Evolutionary conservation across 257 asterid species (phyloP).

Genomic region (Solanum sparsipilum): DNA sequence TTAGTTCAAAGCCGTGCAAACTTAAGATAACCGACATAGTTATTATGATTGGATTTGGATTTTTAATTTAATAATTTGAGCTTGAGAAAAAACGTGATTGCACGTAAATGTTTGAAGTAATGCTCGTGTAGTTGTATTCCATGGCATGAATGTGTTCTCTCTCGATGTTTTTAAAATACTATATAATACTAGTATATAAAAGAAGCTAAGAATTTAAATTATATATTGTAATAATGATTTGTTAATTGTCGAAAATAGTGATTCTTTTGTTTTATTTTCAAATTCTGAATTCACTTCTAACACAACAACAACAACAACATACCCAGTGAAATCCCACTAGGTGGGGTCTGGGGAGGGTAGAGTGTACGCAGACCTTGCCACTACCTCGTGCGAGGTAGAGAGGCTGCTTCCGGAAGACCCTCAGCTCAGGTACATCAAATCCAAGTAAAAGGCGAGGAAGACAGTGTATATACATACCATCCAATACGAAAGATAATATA

Average conservation of each 20-base stretch:
- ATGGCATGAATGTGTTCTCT: background rate
- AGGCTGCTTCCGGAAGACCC: too few relatives aligned
- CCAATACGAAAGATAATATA: too few relatives aligned
- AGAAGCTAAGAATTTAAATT: background rate
- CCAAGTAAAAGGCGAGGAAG: too few relatives aligned
- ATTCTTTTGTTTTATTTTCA: too few relatives aligned
- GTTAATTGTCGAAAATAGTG: too few relatives aligned
- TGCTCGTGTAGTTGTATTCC: background rate
- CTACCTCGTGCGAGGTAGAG: too few relatives aligned
- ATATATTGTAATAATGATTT: background rate
- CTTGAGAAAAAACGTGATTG: background rate
- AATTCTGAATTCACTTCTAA: rapidly evolving
- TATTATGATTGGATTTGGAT: background rate
- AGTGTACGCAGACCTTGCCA: too few relatives aligned
- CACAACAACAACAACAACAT: too few relatives aligned
- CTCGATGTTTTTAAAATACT: background rate
- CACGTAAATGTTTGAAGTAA: background rate
- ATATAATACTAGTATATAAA: background rate
- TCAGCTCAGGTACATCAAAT: too few relatives aligned
- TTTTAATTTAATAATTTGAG: background rate
- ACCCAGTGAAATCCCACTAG: too few relatives aligned
- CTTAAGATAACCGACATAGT: background rate
- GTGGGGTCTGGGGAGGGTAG: too few relatives aligned
- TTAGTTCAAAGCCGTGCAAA: background rate
- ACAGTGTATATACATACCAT: too few relatives aligned